Percentiles rank a stretch among this genome's conserved stretches.
Evolutionary conservation across 2,329 filamentous ascomycete genomes (phyloP).

Genomic region (Scopulariopsis brevicaulis): DNA sequence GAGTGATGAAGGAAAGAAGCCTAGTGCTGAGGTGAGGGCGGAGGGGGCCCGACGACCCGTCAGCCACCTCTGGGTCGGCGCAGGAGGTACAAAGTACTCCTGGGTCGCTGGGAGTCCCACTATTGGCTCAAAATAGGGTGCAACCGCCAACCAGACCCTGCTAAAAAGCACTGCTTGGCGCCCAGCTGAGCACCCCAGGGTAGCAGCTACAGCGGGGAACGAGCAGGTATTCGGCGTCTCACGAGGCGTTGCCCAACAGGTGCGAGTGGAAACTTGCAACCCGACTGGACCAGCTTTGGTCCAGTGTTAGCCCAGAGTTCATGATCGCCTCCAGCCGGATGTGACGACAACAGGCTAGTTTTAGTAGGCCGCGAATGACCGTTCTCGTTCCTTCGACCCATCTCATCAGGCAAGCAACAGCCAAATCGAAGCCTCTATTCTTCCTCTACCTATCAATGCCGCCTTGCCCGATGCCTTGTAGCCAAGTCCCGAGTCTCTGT

Average conservation of each 20-base stretch:
- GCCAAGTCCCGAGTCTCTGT: not conserved
- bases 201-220: not conserved
- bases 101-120: not conserved
- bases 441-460: too few relatives aligned
- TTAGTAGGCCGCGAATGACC: too few relatives aligned
- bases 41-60: not conserved
- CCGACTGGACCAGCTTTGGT: not conserved
- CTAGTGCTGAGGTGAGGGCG: conserved; percentile 13
- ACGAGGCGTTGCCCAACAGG: not conserved
- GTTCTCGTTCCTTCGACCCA: too few relatives aligned
- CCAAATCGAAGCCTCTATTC: too few relatives aligned
- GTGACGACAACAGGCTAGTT: too few relatives aligned
- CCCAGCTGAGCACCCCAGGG: not conserved
- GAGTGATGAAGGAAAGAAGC: conserved; percentile 2
- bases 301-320: not conserved
- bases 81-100: not conserved
- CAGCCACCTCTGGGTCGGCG: not conserved
- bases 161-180: not conserved
- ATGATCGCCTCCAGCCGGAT: too few relatives aligned
- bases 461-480: not conserved
- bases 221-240: not conserved
- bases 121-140: not conserved
- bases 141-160: not conserved
- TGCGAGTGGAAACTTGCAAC: not conserved
- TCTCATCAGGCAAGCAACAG: too few relatives aligned